These are phyloP conservation scores for Malus sieversii DNA, from an alignment of 306 rosid genomes.

Conservation along the genomic window DNA sequence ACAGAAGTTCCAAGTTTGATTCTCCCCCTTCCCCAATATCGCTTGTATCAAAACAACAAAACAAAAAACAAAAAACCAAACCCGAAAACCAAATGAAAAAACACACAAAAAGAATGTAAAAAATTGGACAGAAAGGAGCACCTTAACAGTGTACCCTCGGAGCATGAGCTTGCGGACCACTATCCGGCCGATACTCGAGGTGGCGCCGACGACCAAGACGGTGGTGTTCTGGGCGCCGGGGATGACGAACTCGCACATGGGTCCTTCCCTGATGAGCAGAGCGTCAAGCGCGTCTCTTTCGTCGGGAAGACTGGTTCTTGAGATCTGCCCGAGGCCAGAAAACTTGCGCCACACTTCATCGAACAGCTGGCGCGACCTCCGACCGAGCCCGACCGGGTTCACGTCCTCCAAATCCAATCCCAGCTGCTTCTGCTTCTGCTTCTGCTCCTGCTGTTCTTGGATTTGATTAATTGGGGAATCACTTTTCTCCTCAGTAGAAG, in stretches of 20 bases:
- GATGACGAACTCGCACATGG: slow-evolving; percentile 85
- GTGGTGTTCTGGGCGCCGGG: slow-evolving; percentile 92
- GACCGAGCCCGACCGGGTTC: slow-evolving; percentile 86
- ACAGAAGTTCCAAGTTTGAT: too few species aligned
- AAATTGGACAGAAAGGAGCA: slow-evolving; percentile 1
- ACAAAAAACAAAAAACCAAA: background rate
- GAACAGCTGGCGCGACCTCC: slow-evolving; percentile 72
- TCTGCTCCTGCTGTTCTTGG: slow-evolving; percentile 8
- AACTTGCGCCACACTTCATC: slow-evolving; percentile 96
- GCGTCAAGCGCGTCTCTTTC: slow-evolving; percentile 68
- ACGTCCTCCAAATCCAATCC: slow-evolving; percentile 73
- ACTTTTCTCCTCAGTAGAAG: background rate
- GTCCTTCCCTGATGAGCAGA: slow-evolving; percentile 74
- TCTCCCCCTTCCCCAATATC: too few species aligned
- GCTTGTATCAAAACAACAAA: too few species aligned
- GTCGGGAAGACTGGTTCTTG: slow-evolving; percentile 63
- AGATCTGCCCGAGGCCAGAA: slow-evolving; percentile 88
- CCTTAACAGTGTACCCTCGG: slow-evolving; percentile 87
- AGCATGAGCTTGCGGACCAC: slow-evolving; percentile 92
- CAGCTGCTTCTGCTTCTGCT: slow-evolving; percentile 29
- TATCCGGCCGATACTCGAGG: slow-evolving; percentile 82
- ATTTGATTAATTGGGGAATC: background rate
- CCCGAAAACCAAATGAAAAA: background rate
- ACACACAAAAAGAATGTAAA: background rate
- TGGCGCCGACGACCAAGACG: slow-evolving; percentile 88